Evolutionary conservation across 2,329 filamentous ascomycete species (phyloP), one percentile per base, ranked within the genome.

Genomic region (Rhinocladiella mackenziei): DNA sequence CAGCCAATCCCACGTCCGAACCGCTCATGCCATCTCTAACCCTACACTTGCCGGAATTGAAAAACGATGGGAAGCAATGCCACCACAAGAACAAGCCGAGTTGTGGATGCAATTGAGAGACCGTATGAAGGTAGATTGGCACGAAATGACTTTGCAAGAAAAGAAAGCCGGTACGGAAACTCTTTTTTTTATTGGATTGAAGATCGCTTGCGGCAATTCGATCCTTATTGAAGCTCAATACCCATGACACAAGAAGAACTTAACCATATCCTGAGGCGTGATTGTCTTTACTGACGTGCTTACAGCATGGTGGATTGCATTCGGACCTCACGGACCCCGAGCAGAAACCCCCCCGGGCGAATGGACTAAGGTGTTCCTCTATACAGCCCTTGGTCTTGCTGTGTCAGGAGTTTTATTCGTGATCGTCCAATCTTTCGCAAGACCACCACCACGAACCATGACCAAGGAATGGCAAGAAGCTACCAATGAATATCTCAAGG

Each of bases 31-130:
- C 67, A 94, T 98, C 73, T 94, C 89, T 65, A 97, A 96, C 77
- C 92, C 94, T 60, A 96, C 88, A 48, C 81, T 98, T 64, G 86
- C 88, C 71, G 89, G 94, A 74, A 97, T 98, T 65, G 92, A 98
- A 83, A 96, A 95, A 84, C 80, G 92, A 76, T 98, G 92, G 92
- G 92, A 98, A 77, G 80, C 76, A 55, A 89, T 97, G 86, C 89
- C 91, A 48, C 88, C 92, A 56, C 89, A 95, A 78, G 92, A 98
- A 80, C 92, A 98, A 81, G 92, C 92, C 58, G 92, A 98, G 67
- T 77, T 98, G 62, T 98, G 92, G 92, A 98, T 98, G 92, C 77
- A 85, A 60, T 77, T 98, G 70, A 82, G 92, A 71, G 92, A 98
- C 75, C 85, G 92, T 65, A 98, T 98, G 92, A 96, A 95, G 86